Evolutionary conservation across 2,329 filamentous ascomycete species (phyloP).

Genomic region (Trichoderma breve): DNA sequence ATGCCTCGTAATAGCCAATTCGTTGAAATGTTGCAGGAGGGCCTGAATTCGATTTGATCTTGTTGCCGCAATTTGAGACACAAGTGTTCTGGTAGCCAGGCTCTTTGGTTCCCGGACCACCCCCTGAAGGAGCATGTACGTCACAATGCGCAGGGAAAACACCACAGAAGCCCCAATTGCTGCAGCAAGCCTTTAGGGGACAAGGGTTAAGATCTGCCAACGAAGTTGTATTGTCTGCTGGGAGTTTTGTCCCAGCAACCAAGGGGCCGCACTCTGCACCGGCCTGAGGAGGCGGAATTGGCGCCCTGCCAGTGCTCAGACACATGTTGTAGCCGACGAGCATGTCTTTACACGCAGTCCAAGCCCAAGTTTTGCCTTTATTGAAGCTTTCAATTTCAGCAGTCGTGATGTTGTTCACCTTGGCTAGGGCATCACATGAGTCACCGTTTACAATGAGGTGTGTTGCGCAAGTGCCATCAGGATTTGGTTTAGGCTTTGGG

Average conservation of each 20-base stretch:
- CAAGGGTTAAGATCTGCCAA: slow-evolving; percentile 31
- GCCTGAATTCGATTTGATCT: background rate
- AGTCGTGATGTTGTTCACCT: slow-evolving; percentile 22
- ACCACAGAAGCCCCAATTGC: slow-evolving; percentile 42
- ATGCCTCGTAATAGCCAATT: background rate
- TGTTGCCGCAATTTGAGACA: background rate
- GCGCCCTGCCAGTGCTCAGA: slow-evolving; percentile 25
- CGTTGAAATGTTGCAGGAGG: background rate
- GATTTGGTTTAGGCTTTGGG: slow-evolving; percentile 31
- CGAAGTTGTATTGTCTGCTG: background rate
- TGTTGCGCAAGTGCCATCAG: slow-evolving; percentile 37
- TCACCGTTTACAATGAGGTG: slow-evolving; percentile 35
- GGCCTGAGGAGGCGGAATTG: slow-evolving; percentile 24
- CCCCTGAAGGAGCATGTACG: background rate
- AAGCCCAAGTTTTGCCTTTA: slow-evolving; percentile 29
- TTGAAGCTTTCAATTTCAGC: slow-evolving; percentile 28
- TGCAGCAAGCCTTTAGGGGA: slow-evolving; percentile 31
- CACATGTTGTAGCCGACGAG: slow-evolving; percentile 23
- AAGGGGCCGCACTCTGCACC: slow-evolving; percentile 28
- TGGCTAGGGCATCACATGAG: slow-evolving; percentile 33
- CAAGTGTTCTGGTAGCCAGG: background rate
- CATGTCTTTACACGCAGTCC: slow-evolving; percentile 24
- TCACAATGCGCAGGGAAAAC: background rate
- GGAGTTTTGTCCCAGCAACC: slow-evolving; percentile 25
- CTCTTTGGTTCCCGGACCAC: background rate